These are phyloP conservation scores for Anthoceros angustus DNA, from an alignment of 225 moss, liverwort and hornwort species.

Conservation along the genomic window DNA sequence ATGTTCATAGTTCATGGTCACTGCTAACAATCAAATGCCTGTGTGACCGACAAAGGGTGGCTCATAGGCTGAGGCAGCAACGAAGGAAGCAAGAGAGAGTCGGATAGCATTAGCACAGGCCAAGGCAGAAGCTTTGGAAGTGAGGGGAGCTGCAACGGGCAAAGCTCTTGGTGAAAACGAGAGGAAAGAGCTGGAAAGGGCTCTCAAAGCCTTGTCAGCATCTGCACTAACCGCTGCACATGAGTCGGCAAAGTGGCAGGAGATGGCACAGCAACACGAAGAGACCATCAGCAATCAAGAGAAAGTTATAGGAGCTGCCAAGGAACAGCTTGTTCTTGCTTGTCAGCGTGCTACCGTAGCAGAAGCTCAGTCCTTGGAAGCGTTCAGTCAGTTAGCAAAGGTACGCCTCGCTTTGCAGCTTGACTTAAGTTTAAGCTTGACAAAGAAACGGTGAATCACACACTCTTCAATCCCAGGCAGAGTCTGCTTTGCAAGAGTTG, in stretches of 20 bases:
- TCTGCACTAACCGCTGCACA: slow-evolving; percentile 30
- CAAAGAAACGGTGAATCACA: background rate
- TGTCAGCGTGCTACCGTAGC: background rate
- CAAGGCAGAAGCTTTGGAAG: slow-evolving; percentile 25
- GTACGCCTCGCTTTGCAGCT: background rate
- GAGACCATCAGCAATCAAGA: slow-evolving; percentile 17
- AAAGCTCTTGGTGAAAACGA: slow-evolving; percentile 39
- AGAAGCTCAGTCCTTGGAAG: background rate
- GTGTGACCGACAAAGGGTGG: slow-evolving; percentile 8
- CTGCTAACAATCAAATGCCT: background rate
- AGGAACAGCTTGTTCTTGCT: slow-evolving; percentile 19
- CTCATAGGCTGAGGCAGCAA: slow-evolving; percentile 27
- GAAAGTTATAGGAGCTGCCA: slow-evolving; percentile 13
- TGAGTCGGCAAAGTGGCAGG: slow-evolving; percentile 28
- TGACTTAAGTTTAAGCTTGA: background rate
- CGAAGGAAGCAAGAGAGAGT: slow-evolving; percentile 30
- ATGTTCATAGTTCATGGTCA: background rate
- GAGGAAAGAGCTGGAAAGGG: slow-evolving; percentile 33
- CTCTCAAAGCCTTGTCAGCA: slow-evolving; percentile 24
- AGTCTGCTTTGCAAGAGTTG: slow-evolving; percentile 25
- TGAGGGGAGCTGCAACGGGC: slow-evolving; percentile 33
- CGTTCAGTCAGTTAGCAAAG: background rate
- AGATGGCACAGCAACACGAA: slow-evolving; percentile 17
- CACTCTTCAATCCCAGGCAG: slow-evolving; percentile 11
- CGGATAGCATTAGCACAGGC: slow-evolving; percentile 29